Evolutionary conservation across 345 rosid species (phyloP).

Genomic region (Pistacia vera): DNA sequence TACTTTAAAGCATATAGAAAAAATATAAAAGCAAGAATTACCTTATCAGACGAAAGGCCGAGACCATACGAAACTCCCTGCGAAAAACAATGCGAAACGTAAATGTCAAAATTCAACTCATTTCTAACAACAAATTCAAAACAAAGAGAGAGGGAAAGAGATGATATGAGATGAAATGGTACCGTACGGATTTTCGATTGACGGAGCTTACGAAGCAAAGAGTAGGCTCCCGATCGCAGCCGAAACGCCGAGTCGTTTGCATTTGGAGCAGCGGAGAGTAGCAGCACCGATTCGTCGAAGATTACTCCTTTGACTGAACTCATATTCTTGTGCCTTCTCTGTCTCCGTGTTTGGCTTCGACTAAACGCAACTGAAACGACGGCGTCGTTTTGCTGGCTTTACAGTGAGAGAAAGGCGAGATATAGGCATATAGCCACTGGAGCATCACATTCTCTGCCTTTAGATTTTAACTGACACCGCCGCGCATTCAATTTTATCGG

Average conservation of each 20-base stretch:
- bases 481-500: not conserved
- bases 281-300: slow-evolving; percentile 7
- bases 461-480: not conserved
- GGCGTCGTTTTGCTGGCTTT: not conserved
- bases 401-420: not conserved
- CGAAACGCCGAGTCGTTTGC: not conserved
- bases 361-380: no score
- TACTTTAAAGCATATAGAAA: not conserved
- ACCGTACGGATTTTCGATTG: slow-evolving; percentile 8
- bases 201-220: slow-evolving; percentile 8
- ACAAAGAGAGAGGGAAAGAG: not conserved
- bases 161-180: not conserved
- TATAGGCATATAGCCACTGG: not conserved
- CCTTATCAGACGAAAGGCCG: slow-evolving; percentile 49
- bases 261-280: not conserved
- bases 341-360: no score
- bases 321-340: not conserved
- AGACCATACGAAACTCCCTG: slow-evolving; percentile 58
- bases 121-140: not conserved
- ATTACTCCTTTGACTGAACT: slow-evolving; percentile 13
- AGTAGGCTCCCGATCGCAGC: not conserved
- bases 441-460: not conserved
- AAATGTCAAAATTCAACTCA: not conserved
- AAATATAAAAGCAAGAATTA: slow-evolving; percentile 8
- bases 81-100: not conserved